phyloP scores from a whole-genome alignment of 768 basidiomycete species.

The Serendipita indica region DNA sequence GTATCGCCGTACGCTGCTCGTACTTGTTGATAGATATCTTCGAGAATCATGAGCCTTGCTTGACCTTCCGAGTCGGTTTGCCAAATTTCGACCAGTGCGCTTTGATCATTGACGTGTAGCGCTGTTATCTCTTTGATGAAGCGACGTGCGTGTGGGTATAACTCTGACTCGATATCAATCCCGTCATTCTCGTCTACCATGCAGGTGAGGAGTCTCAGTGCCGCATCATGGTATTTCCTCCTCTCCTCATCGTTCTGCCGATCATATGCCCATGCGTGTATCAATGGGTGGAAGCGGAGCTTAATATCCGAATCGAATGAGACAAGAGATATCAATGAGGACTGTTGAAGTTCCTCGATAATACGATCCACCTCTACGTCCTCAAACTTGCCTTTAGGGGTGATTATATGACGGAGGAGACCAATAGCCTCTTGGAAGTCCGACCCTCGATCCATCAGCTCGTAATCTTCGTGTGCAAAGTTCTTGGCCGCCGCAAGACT shows the following conservation, averaged over 20 bases:
- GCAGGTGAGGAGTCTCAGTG: too few relatives aligned
- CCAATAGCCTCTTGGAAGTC: background rate
- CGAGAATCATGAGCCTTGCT: too few relatives aligned
- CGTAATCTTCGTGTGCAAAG: background rate
- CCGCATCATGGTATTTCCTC: background rate
- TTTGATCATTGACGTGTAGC: too few relatives aligned
- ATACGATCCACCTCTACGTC: background rate
- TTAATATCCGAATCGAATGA: background rate
- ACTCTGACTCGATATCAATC: too few relatives aligned
- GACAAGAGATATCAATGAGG: background rate
- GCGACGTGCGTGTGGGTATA: too few relatives aligned
- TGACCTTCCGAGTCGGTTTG: too few relatives aligned
- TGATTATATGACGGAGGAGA: background rate
- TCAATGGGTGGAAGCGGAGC: background rate
- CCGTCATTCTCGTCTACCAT: too few relatives aligned
- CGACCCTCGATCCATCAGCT: background rate
- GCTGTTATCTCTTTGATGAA: too few relatives aligned
- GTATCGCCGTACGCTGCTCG: too few relatives aligned
- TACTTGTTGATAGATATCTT: too few relatives aligned
- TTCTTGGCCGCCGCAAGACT: background rate
- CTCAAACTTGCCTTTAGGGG: background rate
- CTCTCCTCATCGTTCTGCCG: background rate
- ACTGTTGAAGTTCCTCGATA: background rate
- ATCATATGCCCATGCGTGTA: background rate
- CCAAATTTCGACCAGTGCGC: too few relatives aligned